A percentile compares a stretch with the other conserved stretches of the same genome.
Evolutionary conservation across 2,329 filamentous ascomycete genomes (phyloP).

Genomic region (Cryphonectria parasitica): DNA sequence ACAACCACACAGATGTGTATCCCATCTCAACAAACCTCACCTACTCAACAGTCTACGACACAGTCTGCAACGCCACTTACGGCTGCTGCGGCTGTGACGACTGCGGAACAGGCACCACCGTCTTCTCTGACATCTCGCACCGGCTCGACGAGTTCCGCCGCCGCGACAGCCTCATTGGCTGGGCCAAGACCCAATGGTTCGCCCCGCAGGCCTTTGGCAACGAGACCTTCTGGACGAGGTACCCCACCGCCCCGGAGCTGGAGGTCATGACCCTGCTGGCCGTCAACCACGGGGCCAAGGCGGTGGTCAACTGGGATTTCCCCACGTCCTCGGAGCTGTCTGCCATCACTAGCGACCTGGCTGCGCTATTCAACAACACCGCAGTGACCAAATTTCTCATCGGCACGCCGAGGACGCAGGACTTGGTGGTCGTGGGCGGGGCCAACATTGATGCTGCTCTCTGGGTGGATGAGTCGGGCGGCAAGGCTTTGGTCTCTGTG

Average conservation of each 20-base stretch:
- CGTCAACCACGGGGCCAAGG: conserved; percentile 55
- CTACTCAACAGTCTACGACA: conserved; percentile 49
- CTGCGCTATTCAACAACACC: conserved; percentile 41
- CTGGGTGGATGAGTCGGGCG: conserved; percentile 40
- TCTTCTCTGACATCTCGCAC: conserved; percentile 47
- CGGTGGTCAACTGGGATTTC: conserved; percentile 53
- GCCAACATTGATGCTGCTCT: conserved; percentile 44
- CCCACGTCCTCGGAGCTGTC: conserved; percentile 43
- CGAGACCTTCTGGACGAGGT: conserved; percentile 50
- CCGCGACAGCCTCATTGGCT: conserved; percentile 46
- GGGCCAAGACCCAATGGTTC: conserved; percentile 51
- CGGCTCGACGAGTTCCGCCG: conserved; percentile 46
- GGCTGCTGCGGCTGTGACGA: conserved; percentile 58
- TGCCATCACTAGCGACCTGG: conserved; percentile 42
- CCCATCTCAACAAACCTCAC: conserved; percentile 52
- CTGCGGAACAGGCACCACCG: conserved; percentile 41
- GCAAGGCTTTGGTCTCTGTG: conserved; percentile 28
- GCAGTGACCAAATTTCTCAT: conserved; percentile 44
- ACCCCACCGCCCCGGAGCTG: conserved; percentile 49
- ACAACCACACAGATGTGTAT: conserved; percentile 49
- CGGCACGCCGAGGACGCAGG: conserved; percentile 35
- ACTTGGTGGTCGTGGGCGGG: conserved; percentile 33
- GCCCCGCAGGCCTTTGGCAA: conserved; percentile 55
- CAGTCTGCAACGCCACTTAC: conserved; percentile 54
- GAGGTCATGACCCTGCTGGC: conserved; percentile 51